phyloP scores from a whole-genome alignment of 352 stramenopile species.

The Ochromonadaceae sp. region DNA sequence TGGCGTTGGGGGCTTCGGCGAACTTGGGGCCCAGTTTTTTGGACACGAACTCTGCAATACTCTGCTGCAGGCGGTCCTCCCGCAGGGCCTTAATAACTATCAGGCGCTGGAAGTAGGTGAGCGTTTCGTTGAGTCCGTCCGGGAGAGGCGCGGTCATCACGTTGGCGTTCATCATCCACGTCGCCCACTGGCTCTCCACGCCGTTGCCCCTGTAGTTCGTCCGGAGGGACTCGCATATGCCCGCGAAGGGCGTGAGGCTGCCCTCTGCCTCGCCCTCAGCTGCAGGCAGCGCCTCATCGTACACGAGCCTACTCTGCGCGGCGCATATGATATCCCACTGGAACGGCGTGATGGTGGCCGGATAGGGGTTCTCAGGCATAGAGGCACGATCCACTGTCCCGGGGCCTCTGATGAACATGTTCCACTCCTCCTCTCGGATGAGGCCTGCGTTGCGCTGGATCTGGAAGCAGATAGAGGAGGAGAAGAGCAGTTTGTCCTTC shows the following conservation, averaged over 20 bases:
- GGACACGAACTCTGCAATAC: conserved; percentile 61
- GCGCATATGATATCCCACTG: conserved; percentile 64
- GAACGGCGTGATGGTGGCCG: conserved; percentile 43
- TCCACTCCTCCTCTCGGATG: conserved; percentile 60
- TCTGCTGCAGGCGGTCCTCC: conserved; percentile 69
- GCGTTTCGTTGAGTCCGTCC: background rate
- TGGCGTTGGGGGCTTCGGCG: conserved; percentile 57
- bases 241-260: conserved; percentile 37
- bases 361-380: conserved; percentile 36
- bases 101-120: conserved; percentile 36
- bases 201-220: conserved; percentile 35
- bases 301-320: conserved; percentile 40
- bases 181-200: conserved; percentile 19
- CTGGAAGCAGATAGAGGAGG: conserved; percentile 79
- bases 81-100: conserved; percentile 40
- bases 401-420: conserved; percentile 59
- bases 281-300: background rate
- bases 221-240: conserved; percentile 44
- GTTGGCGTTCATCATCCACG: conserved; percentile 29
- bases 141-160: conserved; percentile 29
- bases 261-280: conserved; percentile 20
- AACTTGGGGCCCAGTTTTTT: conserved; percentile 63
- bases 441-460: conserved; percentile 61
- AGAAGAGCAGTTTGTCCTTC: conserved; percentile 69
- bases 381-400: conserved; percentile 20